These are phyloP conservation scores for Pseudogymnoascus sp. DNA, from an alignment of 2,329 filamentous ascomycete species.

Conservation along the genomic window DNA sequence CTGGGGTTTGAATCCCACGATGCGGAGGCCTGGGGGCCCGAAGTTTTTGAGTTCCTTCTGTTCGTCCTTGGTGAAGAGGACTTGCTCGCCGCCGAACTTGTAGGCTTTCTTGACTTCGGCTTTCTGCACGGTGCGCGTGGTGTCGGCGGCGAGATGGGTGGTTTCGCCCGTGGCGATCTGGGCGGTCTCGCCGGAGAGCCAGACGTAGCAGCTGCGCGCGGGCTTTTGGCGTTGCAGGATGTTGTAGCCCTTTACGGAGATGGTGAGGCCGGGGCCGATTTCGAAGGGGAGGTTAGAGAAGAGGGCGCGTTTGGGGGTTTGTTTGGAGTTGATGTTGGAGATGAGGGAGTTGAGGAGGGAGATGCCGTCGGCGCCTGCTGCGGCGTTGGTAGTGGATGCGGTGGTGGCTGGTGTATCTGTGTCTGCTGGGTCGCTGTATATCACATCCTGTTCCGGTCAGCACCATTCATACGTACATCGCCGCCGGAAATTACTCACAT, in stretches of 20 bases:
- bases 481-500: conserved; percentile 46
- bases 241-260: conserved; percentile 90
- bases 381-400: conserved; percentile 48
- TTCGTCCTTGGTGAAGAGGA: conserved; percentile 80
- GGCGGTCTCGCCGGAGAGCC: conserved; percentile 73
- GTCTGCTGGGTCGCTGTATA: conserved; percentile 69
- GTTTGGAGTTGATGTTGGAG: conserved; percentile 83
- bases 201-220: conserved; percentile 77
- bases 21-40: conserved; percentile 71
- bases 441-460: conserved; percentile 59
- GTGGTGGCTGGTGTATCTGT: conserved; percentile 56
- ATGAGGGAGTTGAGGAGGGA: conserved; percentile 71
- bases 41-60: conserved; percentile 70
- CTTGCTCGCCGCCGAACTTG: conserved; percentile 87
- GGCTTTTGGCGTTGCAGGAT: conserved; percentile 77
- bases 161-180: conserved; percentile 72
- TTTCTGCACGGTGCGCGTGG: conserved; percentile 67
- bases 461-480: background rate
- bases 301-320: conserved; percentile 72
- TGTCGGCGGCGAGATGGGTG: conserved; percentile 68
- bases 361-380: conserved; percentile 65
- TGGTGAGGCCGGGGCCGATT: conserved; percentile 72
- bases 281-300: conserved; percentile 86
- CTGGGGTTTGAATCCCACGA: conserved; percentile 88
- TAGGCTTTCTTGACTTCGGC: conserved; percentile 82